Conservation (phyloP, 805 yeast species). For the Metschnikowia henanensis region DNA sequence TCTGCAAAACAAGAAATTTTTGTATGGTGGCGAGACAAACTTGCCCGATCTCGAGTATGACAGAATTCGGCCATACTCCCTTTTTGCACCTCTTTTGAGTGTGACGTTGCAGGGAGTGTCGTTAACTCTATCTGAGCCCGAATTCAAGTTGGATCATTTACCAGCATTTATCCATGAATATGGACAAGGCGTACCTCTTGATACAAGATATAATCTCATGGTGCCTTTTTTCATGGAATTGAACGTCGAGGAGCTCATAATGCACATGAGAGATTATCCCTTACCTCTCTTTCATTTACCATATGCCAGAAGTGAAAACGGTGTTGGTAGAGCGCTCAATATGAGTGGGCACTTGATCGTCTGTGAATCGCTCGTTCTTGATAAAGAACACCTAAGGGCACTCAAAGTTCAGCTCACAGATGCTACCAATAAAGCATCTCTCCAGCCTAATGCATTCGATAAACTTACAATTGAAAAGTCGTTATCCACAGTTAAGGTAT, state of each 20-base stretch:
- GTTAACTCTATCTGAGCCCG: constrained; percentile 26
- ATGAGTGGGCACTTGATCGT: constrained; percentile 67
- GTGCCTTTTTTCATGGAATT: constrained; percentile 64
- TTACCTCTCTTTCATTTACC: constrained; percentile 80
- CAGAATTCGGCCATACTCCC: constrained; percentile 30
- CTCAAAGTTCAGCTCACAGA: constrained; percentile 62
- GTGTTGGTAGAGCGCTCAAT: constrained; percentile 24
- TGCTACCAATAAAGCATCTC: constrained; percentile 35
- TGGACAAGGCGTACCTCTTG: constrained; percentile 83
- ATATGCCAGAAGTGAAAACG: constrained; percentile 23
- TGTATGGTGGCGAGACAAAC: constrained; percentile 36
- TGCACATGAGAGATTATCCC: constrained; percentile 84
- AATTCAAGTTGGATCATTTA: constrained; percentile 37
- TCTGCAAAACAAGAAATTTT: constrained; percentile 22
- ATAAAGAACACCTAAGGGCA: constrained; percentile 54
- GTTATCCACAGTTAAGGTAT: constrained; percentile 71
- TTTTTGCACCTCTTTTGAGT: constrained; percentile 36
- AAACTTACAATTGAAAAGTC: constrained; percentile 68
- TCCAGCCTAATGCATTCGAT: constrained; percentile 16
- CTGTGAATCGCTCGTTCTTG: constrained; percentile 59
- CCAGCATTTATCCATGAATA: constrained; percentile 63
- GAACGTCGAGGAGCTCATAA: constrained; percentile 57
- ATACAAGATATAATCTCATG: constrained; percentile 64
- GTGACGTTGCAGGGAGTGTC: constrained; percentile 29
- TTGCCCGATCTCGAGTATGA: constrained; percentile 21